Percentiles rank a stretch among this genome's conserved stretches.
Conservation (phyloP, 306 rosid species). For the Argentina anserina region DNA sequence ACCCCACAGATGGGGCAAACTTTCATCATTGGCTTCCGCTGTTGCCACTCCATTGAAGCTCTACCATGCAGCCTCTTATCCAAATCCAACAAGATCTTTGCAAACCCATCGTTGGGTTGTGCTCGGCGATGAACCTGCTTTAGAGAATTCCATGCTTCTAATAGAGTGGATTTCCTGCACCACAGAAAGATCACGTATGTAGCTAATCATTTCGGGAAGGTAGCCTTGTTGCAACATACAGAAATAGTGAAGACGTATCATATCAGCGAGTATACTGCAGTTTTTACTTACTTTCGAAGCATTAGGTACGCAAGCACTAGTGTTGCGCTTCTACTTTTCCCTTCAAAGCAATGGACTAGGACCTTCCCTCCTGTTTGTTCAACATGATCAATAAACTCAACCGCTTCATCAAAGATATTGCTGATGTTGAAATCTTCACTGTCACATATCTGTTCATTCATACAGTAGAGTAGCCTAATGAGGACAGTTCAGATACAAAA, state of each 20-base stretch:
- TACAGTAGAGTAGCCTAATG: slow-evolving; percentile 11
- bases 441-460: slow-evolving; percentile 62
- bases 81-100: slow-evolving; percentile 47
- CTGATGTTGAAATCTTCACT: slow-evolving; percentile 67
- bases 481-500: slow-evolving; percentile 6
- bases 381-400: slow-evolving; percentile 58
- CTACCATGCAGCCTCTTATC: slow-evolving; percentile 73
- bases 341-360: slow-evolving; percentile 95
- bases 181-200: slow-evolving; percentile 13
- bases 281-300: slow-evolving; percentile 79
- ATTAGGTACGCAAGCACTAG: slow-evolving; percentile 88
- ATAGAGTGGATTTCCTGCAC: slow-evolving; percentile 61
- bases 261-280: slow-evolving; percentile 1
- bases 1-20: slow-evolving; percentile 91
- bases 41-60: slow-evolving; percentile 91
- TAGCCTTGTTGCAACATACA: neutral
- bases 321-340: slow-evolving; percentile 91
- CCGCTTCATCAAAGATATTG: slow-evolving; percentile 79
- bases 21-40: slow-evolving; percentile 75
- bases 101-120: slow-evolving; percentile 94
- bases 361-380: slow-evolving; percentile 70
- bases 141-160: slow-evolving; percentile 75
- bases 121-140: slow-evolving; percentile 85
- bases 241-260: neutral
- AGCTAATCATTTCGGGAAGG: slow-evolving; percentile 3